Conservation (phyloP, 2,329 filamentous ascomycete genomes). For the Fusarium irregulare region DNA sequence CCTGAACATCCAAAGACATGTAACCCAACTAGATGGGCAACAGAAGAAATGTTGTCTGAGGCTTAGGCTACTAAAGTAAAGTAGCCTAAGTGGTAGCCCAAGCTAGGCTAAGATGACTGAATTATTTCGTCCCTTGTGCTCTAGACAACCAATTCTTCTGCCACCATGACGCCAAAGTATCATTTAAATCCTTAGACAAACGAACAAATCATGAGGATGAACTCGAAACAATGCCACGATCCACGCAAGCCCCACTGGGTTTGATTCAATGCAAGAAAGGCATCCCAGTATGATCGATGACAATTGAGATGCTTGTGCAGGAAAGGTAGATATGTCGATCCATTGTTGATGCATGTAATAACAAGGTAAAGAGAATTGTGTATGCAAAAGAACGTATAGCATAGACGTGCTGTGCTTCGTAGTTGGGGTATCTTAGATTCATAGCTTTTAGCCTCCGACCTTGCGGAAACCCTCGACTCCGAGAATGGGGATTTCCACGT, state of each 20-base stretch:
- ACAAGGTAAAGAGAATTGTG: slow-evolving; percentile 18
- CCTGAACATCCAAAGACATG: slow-evolving; percentile 30
- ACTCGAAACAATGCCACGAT: slow-evolving; percentile 23
- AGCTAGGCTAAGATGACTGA: too few relatives aligned
- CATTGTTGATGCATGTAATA: slow-evolving; percentile 10
- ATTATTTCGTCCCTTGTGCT: too few relatives aligned
- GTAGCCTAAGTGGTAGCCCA: too few relatives aligned
- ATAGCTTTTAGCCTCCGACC: slow-evolving; percentile 44
- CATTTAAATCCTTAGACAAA: slow-evolving; percentile 34
- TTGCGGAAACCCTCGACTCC: slow-evolving; percentile 57
- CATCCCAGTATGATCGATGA: slow-evolving; percentile 26
- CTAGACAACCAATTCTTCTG: too few relatives aligned
- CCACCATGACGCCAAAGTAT: neutral
- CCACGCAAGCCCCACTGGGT: slow-evolving; percentile 11
- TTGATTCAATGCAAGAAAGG: slow-evolving; percentile 20
- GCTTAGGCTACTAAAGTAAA: too few relatives aligned
- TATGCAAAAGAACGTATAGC: slow-evolving; percentile 8
- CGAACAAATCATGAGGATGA: slow-evolving; percentile 26
- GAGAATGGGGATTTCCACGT: slow-evolving; percentile 69
- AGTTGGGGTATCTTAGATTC: slow-evolving; percentile 6
- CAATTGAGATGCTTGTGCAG: slow-evolving; percentile 29
- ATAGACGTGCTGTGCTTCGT: slow-evolving; percentile 1
- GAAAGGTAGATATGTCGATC: slow-evolving; percentile 33
- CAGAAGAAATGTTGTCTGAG: too few relatives aligned
- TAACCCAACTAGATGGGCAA: neutral